Percentiles rank a stretch among this genome's conserved stretches.
These are phyloP conservation scores for Clavispora carvajalis DNA, from an alignment of 805 yeast genomes.

Conservation along the genomic window DNA sequence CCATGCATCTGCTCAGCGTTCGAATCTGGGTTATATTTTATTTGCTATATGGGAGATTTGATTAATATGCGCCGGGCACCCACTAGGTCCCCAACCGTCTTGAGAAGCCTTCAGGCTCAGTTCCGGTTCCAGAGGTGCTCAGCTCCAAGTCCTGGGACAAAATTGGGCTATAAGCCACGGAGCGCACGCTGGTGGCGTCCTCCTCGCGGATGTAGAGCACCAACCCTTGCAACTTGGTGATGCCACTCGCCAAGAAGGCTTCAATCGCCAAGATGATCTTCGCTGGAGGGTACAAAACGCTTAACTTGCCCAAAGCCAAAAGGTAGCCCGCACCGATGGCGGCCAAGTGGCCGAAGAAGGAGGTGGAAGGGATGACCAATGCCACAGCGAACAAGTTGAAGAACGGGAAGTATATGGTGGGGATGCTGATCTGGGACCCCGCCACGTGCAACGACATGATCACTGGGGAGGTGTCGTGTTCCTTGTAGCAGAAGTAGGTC, in stretches of 20 bases:
- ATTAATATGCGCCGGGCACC: no score
- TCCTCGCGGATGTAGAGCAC: slow-evolving; percentile 58
- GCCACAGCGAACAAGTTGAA: slow-evolving; percentile 42
- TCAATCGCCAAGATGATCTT: slow-evolving; percentile 64
- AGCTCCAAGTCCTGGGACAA: slow-evolving; percentile 22
- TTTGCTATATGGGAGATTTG: no score
- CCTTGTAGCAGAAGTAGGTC: slow-evolving; percentile 53
- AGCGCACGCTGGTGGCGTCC: slow-evolving; percentile 47
- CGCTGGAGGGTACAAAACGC: slow-evolving; percentile 61
- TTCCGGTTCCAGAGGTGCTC: background rate
- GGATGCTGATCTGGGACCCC: slow-evolving; percentile 41
- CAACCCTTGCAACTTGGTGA: slow-evolving; percentile 47
- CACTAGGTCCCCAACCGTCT: slow-evolving; percentile 10
- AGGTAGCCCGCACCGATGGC: slow-evolving; percentile 65
- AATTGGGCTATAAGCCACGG: slow-evolving; percentile 24
- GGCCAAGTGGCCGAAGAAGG: slow-evolving; percentile 69
- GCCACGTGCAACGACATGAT: slow-evolving; percentile 25
- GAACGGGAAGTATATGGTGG: slow-evolving; percentile 59
- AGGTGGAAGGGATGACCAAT: slow-evolving; percentile 57
- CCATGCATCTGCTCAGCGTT: no score
- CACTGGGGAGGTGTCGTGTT: slow-evolving; percentile 35
- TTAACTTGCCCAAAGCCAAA: slow-evolving; percentile 52
- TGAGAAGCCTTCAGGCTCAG: slow-evolving; percentile 10
- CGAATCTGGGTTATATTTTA: no score
- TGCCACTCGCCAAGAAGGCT: slow-evolving; percentile 42